Conservation (phyloP, 345 rosid species). For the Pugionium dolabratum region DNA sequence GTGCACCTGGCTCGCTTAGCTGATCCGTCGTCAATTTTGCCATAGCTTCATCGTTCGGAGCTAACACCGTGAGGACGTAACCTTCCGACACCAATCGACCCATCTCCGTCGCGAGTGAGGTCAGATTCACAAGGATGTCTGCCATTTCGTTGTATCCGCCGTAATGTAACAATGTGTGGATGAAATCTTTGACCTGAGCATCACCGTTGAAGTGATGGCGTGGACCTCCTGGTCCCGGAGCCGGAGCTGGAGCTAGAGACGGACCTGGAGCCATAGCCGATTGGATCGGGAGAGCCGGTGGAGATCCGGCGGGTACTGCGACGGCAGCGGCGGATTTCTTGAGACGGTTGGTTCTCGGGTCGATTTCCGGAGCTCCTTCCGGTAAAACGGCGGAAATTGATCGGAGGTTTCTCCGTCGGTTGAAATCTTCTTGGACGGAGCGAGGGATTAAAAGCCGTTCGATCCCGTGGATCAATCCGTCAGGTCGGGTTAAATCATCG, state of each 20-base stretch:
- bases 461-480: slow-evolving; percentile 78
- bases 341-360: slow-evolving; percentile 66
- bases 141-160: slow-evolving; percentile 87
- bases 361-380: slow-evolving; percentile 71
- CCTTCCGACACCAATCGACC: slow-evolving; percentile 75
- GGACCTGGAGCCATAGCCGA: slow-evolving; percentile 82
- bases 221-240: slow-evolving; percentile 79
- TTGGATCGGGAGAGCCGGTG: slow-evolving; percentile 57
- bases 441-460: slow-evolving; percentile 64
- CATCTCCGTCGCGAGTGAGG: slow-evolving; percentile 76
- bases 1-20: slow-evolving; percentile 78
- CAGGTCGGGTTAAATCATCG: slow-evolving; percentile 59
- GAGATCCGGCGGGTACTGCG: slow-evolving; percentile 47
- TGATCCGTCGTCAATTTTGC: slow-evolving; percentile 71
- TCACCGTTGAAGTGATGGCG: slow-evolving; percentile 69
- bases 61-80: slow-evolving; percentile 66
- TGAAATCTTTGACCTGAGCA: slow-evolving; percentile 70
- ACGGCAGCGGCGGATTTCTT: slow-evolving; percentile 51
- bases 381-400: slow-evolving; percentile 70
- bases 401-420: slow-evolving; percentile 54
- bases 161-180: slow-evolving; percentile 61
- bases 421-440: slow-evolving; percentile 71
- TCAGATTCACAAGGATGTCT: slow-evolving; percentile 67
- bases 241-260: slow-evolving; percentile 74
- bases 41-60: slow-evolving; percentile 85